phyloP scores from a whole-genome alignment of 1,139 yeast species.

The Debaryomyces psychrophilus region DNA sequence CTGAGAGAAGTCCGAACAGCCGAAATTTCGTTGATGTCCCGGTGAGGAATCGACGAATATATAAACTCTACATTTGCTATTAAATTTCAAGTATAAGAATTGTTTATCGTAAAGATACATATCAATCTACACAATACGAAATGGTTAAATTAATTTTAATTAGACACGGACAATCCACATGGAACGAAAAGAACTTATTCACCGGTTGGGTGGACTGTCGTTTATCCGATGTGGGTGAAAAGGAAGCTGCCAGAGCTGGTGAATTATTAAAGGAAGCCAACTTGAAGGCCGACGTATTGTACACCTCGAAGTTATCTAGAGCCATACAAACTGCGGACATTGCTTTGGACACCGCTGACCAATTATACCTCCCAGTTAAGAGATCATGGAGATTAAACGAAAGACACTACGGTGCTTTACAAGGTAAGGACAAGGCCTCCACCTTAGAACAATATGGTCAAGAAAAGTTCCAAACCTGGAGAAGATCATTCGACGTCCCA shows the following conservation, averaged over 20 bases:
- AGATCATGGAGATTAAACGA: constrained; percentile 98
- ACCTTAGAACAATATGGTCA: constrained; percentile 86
- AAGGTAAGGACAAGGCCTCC: constrained; percentile 97
- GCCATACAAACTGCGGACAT: constrained; percentile 98
- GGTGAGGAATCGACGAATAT: constrained; percentile 9
- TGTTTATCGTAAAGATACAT: background rate
- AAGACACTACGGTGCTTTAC: constrained; percentile 96
- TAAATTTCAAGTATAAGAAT: background rate
- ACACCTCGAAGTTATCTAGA: constrained; percentile 91
- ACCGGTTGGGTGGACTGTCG: constrained; percentile 99
- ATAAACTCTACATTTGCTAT: constrained; percentile 6
- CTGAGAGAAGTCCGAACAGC: constrained; percentile 31
- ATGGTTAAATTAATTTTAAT: constrained; percentile 77
- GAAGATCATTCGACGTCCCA: constrained; percentile 97
- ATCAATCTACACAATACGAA: constrained; percentile 12
- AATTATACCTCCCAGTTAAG: constrained; percentile 88
- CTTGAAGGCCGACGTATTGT: constrained; percentile 80
- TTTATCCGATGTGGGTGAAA: constrained; percentile 80
- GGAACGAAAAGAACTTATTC: constrained; percentile 98
- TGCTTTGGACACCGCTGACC: constrained; percentile 88
- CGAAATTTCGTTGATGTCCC: constrained; percentile 18
- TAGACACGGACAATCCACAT: constrained; percentile 99
- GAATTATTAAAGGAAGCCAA: constrained; percentile 87
- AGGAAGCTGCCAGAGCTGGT: constrained; percentile 95
- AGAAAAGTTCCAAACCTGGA: constrained; percentile 94